Evolutionary conservation across 2,329 filamentous ascomycete genomes (phyloP).

Genomic region (Beauveria bassiana): DNA sequence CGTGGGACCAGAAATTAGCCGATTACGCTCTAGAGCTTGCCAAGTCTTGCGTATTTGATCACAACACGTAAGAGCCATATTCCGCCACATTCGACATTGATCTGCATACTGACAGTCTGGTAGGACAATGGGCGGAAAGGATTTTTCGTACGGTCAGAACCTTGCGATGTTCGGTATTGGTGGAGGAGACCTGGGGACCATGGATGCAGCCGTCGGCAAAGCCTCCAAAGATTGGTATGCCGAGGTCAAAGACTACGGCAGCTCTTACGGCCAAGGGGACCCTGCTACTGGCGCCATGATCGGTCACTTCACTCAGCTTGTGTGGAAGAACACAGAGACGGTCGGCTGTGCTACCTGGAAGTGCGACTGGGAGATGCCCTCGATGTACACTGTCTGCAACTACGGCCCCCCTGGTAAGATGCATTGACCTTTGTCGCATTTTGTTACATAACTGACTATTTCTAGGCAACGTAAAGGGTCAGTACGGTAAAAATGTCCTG

Average conservation of each 20-base stretch:
- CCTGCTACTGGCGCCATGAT: conserved; percentile 51
- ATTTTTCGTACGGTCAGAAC: conserved; percentile 74
- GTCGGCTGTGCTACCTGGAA: conserved; percentile 61
- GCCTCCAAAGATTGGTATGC: conserved; percentile 85
- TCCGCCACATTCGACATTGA: background rate
- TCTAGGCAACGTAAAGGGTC: conserved; percentile 44
- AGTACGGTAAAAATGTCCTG: conserved; percentile 43
- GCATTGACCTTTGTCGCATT: background rate
- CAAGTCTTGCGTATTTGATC: conserved; percentile 60
- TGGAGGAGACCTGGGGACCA: conserved; percentile 26
- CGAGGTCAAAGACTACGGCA: conserved; percentile 51
- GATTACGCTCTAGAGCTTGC: conserved; percentile 56
- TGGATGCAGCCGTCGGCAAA: conserved; percentile 46
- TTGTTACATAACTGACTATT: conserved; percentile 13
- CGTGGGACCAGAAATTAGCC: conserved; percentile 59
- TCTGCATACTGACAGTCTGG: conserved; percentile 23
- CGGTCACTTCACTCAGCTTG: conserved; percentile 46
- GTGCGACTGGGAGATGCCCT: conserved; percentile 46
- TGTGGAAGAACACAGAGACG: conserved; percentile 32
- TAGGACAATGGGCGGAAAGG: conserved; percentile 44
- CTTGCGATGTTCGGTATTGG: conserved; percentile 58
- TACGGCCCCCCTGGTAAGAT: conserved; percentile 66
- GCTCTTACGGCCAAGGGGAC: conserved; percentile 50
- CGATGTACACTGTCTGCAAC: conserved; percentile 85
- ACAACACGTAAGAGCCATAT: conserved; percentile 58